These are phyloP conservation scores for Agapanthus africanus DNA, from an alignment of 106 monocot genomes.

Conservation along the genomic window DNA sequence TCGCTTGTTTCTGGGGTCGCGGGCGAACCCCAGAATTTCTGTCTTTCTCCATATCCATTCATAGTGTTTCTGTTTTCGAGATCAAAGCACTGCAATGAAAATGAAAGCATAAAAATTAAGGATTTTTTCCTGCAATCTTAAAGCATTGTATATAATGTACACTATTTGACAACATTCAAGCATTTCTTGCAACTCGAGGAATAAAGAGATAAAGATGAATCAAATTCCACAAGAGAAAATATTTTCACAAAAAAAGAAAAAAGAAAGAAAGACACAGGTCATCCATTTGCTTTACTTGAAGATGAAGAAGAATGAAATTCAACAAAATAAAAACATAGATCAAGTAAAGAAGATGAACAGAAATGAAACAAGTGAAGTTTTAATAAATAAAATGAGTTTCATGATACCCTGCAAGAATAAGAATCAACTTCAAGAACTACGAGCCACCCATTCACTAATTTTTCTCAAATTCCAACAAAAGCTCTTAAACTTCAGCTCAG, in stretches of 20 bases:
- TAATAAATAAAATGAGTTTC: no score
- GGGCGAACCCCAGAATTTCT: slow-evolving; percentile 30
- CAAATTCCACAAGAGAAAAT: not conserved
- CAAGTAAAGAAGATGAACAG: no score
- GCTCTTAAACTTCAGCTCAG: not conserved
- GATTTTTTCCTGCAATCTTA: not conserved
- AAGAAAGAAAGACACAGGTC: no score
- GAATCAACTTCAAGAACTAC: no score
- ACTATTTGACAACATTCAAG: not conserved
- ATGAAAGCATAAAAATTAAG: not conserved
- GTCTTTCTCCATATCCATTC: slow-evolving; percentile 43
- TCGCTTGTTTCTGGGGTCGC: slow-evolving; percentile 31
- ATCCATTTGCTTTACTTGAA: no score
- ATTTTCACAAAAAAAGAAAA: not conserved
- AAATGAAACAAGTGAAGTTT: no score
- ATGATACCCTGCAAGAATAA: no score
- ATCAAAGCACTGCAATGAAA: not conserved
- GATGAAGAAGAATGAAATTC: no score
- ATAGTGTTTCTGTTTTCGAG: slow-evolving; percentile 15
- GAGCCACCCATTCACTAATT: not conserved
- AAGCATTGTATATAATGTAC: not conserved
- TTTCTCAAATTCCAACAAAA: no score
- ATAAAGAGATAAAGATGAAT: not conserved
- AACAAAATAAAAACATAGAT: no score
- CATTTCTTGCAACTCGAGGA: no score